Percentiles rank a stretch among this genome's conserved stretches.
phyloP scores from a whole-genome alignment of 2,329 filamentous ascomycete genomes.

The Sphaerostilbella broomeana region DNA sequence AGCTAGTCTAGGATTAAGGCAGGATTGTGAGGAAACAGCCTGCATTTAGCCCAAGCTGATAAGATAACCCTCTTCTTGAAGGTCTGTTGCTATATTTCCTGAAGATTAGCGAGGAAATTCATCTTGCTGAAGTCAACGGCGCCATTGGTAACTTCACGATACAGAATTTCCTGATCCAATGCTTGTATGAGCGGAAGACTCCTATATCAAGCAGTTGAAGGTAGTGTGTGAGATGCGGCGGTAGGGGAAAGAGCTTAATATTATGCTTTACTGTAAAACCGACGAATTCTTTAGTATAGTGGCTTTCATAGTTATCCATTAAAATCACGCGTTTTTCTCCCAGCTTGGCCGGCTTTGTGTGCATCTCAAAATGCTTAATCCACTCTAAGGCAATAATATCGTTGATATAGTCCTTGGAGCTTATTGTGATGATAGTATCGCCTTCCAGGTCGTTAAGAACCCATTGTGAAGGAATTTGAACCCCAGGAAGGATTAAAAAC shows the following conservation, averaged over 20 bases:
- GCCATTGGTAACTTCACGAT: not conserved
- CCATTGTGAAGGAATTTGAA: not conserved
- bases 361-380: not conserved
- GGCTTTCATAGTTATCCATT: conserved; percentile 1
- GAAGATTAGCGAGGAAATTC: not conserved
- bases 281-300: conserved; percentile 1
- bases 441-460: not conserved
- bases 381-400: not conserved
- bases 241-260: conserved; percentile 4
- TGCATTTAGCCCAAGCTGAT: not conserved
- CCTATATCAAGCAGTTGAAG: conserved; percentile 3
- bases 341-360: not conserved
- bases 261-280: not conserved
- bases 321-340: not conserved
- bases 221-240: not conserved
- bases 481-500: not conserved
- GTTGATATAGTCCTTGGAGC: not conserved
- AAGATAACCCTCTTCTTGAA: not conserved
- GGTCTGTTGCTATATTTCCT: not conserved
- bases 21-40: not conserved
- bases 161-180: not conserved
- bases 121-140: not conserved
- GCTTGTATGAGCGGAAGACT: conserved; percentile 3
- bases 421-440: not conserved
- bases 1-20: not conserved